Conservation (phyloP, 2,329 filamentous ascomycete genomes). For the Ascosphaera pollenicola region DNA sequence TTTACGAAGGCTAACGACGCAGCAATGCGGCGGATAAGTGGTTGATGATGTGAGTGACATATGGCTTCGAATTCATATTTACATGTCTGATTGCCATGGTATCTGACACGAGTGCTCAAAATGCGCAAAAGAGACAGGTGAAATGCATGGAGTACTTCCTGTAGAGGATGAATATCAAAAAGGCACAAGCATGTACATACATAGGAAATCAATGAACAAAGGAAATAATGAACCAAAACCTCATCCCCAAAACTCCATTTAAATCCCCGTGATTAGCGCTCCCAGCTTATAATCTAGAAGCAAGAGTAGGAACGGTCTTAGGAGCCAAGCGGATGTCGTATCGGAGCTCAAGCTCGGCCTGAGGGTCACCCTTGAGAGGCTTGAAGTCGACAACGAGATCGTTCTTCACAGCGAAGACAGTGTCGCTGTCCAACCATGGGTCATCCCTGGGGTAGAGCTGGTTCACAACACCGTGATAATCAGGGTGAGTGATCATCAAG, state of each 20-base stretch:
- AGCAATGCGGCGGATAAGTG: not conserved
- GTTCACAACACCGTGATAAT: constrained; percentile 34
- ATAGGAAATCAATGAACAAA: not conserved
- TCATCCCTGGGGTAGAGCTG: constrained; percentile 38
- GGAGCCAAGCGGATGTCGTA: constrained; percentile 38
- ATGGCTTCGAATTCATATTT: no score
- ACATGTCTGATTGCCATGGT: no score
- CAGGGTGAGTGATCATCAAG: constrained; percentile 31
- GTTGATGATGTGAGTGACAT: no score
- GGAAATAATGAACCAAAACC: not conserved
- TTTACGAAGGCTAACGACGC: not conserved
- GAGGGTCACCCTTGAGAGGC: constrained; percentile 26
- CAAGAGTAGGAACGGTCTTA: constrained; percentile 7
- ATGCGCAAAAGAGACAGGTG: not conserved
- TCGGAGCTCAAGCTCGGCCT: constrained; percentile 35
- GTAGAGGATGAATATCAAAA: not conserved
- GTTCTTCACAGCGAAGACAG: constrained; percentile 40
- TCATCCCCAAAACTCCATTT: not conserved
- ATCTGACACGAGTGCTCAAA: no score
- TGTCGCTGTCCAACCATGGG: constrained; percentile 34
- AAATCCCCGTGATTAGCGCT: not conserved
- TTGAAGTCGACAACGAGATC: constrained; percentile 36
- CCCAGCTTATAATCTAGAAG: not conserved
- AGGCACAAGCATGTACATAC: not conserved
- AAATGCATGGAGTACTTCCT: not conserved